Base-by-base conservation (phyloP, 139 green algal species). In the Chlorella sp. region DNA sequence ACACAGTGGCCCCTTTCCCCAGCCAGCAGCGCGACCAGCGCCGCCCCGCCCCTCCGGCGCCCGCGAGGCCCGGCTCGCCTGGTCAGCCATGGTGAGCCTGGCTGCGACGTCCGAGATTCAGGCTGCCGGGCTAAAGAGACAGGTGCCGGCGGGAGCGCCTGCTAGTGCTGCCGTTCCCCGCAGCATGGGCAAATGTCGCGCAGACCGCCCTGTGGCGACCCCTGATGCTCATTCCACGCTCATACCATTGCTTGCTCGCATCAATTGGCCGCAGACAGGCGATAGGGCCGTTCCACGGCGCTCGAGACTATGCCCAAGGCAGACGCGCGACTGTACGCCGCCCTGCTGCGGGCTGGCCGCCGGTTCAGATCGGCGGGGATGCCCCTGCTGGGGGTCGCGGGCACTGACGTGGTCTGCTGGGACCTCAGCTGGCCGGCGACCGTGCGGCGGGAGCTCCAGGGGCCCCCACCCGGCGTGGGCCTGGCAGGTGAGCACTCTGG, bases 61-160 rank as follows among this genome's bases (percentile, higher is more conserved):
- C 55, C 26, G 12, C 74, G 25, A 55, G 21, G 12, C 23, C 74
- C 57, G 0, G 30, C 72, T 39, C 55, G 82, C 85, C 85, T 88
- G 85, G 78, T 88, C 85, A 82, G 85, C 79, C 85, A 88, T 88
- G 26, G 32, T 86, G 67, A 41, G 47, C 51, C 80, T 69, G 51
- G 34, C 74, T 81, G 47, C 47, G 56, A n/a, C 55, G 16, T 62
- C 41, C 36, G 26, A 36, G 26, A 25, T 32, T 25, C 4, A 23
- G 34, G 36, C 39, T n/a, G 47, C 25, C 67, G 69, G 32, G 34
- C 47, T 69, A 72, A 85, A 85, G 80, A 85, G 80, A 55, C 3
- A 20, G 62, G 62, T 51, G 63, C 39, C 11, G 62, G 63, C 78
- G 12, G 16, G 23, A 18, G 36, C 26, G 15, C 30, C 30, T 2